Conservation (phyloP, 495 filamentous ascomycete genomes). For the Cercophora samala region DNA sequence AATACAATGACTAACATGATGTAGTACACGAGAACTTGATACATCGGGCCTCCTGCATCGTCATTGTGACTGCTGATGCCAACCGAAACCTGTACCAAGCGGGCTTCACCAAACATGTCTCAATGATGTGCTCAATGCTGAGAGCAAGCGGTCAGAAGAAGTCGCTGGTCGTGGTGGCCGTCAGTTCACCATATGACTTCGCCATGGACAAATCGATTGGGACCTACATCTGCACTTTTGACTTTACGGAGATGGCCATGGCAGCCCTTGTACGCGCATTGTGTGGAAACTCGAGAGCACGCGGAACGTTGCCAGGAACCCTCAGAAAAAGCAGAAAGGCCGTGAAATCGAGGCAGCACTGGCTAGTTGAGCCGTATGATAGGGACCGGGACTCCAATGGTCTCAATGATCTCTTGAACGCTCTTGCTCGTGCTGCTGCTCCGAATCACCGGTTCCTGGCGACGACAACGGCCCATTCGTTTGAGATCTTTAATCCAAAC, state of each 20-base stretch:
- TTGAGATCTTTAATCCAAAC: constrained; percentile 62
- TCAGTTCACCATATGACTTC: constrained; percentile 91
- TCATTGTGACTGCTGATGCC: constrained; percentile 85
- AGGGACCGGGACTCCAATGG: constrained; percentile 68
- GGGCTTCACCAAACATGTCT: constrained; percentile 86
- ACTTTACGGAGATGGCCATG: constrained; percentile 88
- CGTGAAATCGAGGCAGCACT: constrained; percentile 76
- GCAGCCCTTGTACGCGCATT: constrained; percentile 75
- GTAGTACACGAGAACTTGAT: constrained; percentile 82
- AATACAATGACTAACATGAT: not conserved
- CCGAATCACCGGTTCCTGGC: constrained; percentile 58
- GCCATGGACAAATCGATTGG: constrained; percentile 84
- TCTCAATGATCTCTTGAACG: constrained; percentile 63
- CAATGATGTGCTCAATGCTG: constrained; percentile 78
- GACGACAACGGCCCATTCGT: constrained; percentile 68
- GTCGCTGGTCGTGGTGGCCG: constrained; percentile 78
- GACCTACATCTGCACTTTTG: constrained; percentile 89
- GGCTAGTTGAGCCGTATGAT: constrained; percentile 84
- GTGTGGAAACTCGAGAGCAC: constrained; percentile 71
- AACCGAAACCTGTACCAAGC: constrained; percentile 87
- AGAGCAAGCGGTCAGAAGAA: constrained; percentile 58
- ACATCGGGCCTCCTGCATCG: constrained; percentile 76
- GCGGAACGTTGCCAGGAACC: constrained; percentile 72
- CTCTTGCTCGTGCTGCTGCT: constrained; percentile 56
- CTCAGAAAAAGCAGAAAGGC: constrained; percentile 78